Base-by-base conservation (phyloP, 208 protist genomes). In the Naegleria gruberi region DNA sequence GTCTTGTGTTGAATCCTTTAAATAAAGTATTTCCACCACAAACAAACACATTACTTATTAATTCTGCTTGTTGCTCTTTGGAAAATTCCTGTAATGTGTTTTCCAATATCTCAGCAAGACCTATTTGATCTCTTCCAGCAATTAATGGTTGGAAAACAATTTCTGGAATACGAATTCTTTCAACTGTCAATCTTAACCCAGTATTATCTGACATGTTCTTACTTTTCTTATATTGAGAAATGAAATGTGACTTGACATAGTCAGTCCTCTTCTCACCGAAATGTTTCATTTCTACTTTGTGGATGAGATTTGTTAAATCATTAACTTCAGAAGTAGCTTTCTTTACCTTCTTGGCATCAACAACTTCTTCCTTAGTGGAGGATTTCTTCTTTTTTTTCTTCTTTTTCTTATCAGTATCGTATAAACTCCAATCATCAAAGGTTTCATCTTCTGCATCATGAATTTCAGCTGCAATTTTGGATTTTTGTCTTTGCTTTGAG, bases 391-490 rank as follows among this genome's bases (percentile, higher is more conserved):
- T 87, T 55, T 34, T 55, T 40, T 55, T 34, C 15, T 55, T 55
- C 12, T 40, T 15, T 45, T 55, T 55, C 12, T 34, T 34, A 19
- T 55, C 7, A 8, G 30, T 7, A 26, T 34, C 43, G 19, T 87
- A 87, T 17, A 87, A 40, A n/a, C 15, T 23, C 83, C 83, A 87
- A 41, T 87, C 23, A 4, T 87, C 44, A 55, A 87, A 87, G 0
- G 83, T 87, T 87, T 87, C 83, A 55, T 87, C 83, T 26, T 87
- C 43, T 17, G n/a, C 83, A 10, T 55, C 83, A 23, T 87, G 83
- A 40, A 87, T 87, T 55, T 87, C n/a, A 87, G 83, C 83, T 10
- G 83, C 83, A 87, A 87, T 46, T 34, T 55, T 46, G 19, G 83
- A 30, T 55, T 87, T 87, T 55, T 87, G 8, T 8, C 83, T 19